Evolutionary conservation across 768 basidiomycete species (phyloP), one percentile per base, ranked within the genome.

Genomic region (Tricholoma furcatifolium): DNA sequence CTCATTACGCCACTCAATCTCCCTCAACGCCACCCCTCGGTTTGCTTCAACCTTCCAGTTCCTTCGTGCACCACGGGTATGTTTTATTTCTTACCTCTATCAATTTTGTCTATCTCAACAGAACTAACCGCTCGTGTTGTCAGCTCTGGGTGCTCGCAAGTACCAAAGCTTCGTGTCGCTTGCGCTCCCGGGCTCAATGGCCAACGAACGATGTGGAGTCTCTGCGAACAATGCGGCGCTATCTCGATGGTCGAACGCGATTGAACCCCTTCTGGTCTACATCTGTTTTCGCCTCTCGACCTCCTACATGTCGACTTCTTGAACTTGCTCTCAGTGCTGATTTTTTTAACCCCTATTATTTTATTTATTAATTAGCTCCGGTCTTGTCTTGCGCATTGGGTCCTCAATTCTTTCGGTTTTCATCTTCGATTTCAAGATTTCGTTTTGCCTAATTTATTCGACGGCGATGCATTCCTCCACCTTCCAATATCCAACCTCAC

Each of bases 161-260:
- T 92, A 54, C 90, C 90, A 14, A 91, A 91, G 68, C 79, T 92
- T 59, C 84, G 87, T 58, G 76, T 92, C 53, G 87, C 90, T 31
- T 91, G 89, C 61, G 82, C 87, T 31, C 68, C 87, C 17, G 82
- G 86, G 49, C 69, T 76, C 55, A 82, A 83, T 57, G 89, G 89
- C 55, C 81, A 80, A 65, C 76, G 85, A 56, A 84, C 88, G 15
- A 91, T 92, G 88, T 92, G 90, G 90, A 85, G 84, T 62, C 85
- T 88, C 66, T 92, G 90, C 68, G 89, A 91, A 77, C 79, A 90
- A 74, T 92, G 90, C 67, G 90, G 90, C 69, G 86, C 90, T 53
- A 91, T 92, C 68, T 88, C 88, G 57, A 91, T 91, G 85, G 86
- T 92, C 70, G 86, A 91, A 65, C 78, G 77, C 70, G 85, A 88